Evolutionary conservation across 2,329 filamentous ascomycete species (phyloP).

Genomic region (Fusarium anthophilum): DNA sequence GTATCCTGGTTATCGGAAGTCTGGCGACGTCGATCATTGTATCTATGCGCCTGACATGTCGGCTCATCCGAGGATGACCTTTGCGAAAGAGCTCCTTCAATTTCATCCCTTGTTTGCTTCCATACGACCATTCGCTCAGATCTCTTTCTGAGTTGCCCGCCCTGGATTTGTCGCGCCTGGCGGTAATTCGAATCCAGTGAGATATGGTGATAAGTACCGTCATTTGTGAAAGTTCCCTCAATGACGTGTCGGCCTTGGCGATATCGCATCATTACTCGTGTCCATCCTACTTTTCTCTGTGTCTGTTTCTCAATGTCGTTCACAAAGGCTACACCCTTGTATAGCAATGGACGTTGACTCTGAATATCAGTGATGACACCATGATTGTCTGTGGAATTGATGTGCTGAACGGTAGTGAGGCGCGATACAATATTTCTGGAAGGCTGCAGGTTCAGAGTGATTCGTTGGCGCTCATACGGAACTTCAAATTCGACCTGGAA

Average conservation of each 20-base stretch:
- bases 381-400: background rate
- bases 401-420: conserved; percentile 17
- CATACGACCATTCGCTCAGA: conserved; percentile 24
- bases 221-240: conserved; percentile 33
- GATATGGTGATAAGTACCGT: conserved; percentile 22
- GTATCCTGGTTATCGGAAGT: background rate
- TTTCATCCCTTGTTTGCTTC: background rate
- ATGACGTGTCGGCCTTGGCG: background rate
- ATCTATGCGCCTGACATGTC: background rate
- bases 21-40: background rate
- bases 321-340: conserved; percentile 16
- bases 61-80: background rate
- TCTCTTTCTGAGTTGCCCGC: background rate
- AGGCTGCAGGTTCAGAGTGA: conserved; percentile 24
- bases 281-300: conserved; percentile 16
- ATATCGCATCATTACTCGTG: conserved; percentile 26
- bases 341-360: conserved; percentile 1
- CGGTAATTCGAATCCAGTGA: conserved; percentile 24
- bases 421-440: conserved; percentile 20
- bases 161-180: background rate
- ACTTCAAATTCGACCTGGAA: conserved; percentile 27
- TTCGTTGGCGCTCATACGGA: background rate
- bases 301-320: background rate
- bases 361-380: background rate
- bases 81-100: background rate